Evolutionary conservation across 768 basidiomycete species (phyloP).

Genomic region (Pulveroboletus sp.): DNA sequence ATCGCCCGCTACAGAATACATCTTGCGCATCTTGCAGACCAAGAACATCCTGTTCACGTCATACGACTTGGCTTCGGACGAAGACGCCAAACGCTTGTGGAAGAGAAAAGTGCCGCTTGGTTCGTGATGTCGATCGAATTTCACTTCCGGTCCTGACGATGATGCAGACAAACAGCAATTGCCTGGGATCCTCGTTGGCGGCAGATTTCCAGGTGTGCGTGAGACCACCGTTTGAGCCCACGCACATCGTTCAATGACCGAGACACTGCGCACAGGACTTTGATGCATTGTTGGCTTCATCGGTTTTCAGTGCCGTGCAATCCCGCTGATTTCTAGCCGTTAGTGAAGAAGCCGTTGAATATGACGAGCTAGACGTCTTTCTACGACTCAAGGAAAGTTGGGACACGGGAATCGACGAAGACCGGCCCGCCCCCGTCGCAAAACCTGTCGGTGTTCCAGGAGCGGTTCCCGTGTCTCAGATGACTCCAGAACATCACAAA

Average conservation of each 20-base stretch:
- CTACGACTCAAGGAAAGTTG: conserved; percentile 70
- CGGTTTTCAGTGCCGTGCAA: not conserved
- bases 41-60: conserved; percentile 81
- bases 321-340: conserved; percentile 5
- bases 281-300: conserved; percentile 59
- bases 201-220: conserved; percentile 72
- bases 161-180: conserved; percentile 73
- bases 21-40: conserved; percentile 76
- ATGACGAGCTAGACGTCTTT: conserved; percentile 64
- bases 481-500: conserved; percentile 73
- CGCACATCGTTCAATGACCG: conserved; percentile 3
- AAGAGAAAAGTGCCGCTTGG: conserved; percentile 73
- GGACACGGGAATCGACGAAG: conserved; percentile 55
- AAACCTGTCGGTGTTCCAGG: conserved; percentile 80
- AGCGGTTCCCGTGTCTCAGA: conserved; percentile 67
- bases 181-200: conserved; percentile 79
- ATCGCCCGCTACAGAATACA: conserved; percentile 55
- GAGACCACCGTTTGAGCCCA: not conserved
- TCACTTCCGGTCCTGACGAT: conserved; percentile 3
- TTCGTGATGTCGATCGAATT: conserved; percentile 30
- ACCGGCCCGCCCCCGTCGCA: conserved; percentile 48
- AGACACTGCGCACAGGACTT: conserved; percentile 47
- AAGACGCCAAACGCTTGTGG: conserved; percentile 76
- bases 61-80: conserved; percentile 83
- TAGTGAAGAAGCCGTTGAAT: conserved; percentile 85